Evolutionary conservation across 441 rosid genomes (phyloP).

Genomic region (Syzygium syzygioides): DNA sequence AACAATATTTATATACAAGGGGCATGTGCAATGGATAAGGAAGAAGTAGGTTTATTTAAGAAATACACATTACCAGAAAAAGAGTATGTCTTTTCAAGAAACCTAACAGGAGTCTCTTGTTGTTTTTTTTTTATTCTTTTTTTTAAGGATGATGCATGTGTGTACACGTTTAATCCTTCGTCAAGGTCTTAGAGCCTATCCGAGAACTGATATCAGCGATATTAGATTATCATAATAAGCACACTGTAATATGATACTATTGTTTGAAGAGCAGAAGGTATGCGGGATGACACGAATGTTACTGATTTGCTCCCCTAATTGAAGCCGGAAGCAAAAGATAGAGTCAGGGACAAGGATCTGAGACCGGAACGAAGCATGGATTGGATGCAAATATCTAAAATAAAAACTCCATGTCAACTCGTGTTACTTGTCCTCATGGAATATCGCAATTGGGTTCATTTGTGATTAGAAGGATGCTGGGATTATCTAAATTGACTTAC

Average conservation of each 20-base stretch:
- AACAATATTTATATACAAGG: background rate
- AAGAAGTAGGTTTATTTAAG: background rate
- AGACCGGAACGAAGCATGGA: background rate
- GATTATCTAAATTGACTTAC: background rate
- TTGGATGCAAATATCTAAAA: background rate
- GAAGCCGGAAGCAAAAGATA: background rate
- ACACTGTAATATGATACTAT: background rate
- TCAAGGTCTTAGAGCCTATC: background rate
- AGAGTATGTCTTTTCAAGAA: background rate
- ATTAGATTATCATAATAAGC: background rate
- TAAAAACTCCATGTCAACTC: background rate
- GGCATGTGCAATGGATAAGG: background rate
- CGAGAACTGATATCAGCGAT: background rate
- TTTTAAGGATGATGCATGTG: too few relatives aligned
- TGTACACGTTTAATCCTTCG: background rate
- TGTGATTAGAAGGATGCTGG: background rate
- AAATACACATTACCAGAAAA: background rate
- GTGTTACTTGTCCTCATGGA: background rate
- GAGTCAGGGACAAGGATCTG: background rate
- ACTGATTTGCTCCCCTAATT: background rate
- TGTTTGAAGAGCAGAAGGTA: background rate
- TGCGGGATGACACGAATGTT: background rate
- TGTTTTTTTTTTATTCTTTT: fast-evolving
- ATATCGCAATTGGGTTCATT: background rate
- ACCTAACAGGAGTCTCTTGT: background rate